These are phyloP conservation scores for Graphiopsis chlorocephala DNA, from an alignment of 2,329 filamentous ascomycete species.

Conservation along the genomic window DNA sequence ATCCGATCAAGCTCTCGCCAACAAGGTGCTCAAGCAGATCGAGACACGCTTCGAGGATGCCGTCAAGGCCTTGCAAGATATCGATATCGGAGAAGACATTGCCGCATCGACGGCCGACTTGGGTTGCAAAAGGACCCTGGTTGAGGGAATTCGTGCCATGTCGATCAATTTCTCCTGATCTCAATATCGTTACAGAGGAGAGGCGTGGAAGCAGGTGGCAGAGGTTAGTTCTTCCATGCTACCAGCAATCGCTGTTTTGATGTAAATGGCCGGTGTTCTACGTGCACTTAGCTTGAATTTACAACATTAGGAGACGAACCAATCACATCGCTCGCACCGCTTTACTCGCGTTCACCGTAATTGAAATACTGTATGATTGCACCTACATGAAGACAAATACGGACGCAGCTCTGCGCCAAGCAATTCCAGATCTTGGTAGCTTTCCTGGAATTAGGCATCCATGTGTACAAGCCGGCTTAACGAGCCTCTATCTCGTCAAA, in stretches of 20 bases:
- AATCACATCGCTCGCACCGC: neutral
- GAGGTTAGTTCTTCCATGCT: neutral
- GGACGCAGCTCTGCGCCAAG: no score
- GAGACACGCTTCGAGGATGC: neutral
- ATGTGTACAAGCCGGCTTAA: no score
- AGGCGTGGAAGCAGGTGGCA: neutral
- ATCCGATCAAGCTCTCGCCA: neutral
- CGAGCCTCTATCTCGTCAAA: no score
- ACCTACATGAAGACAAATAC: no score
- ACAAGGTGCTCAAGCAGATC: neutral
- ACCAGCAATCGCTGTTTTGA: neutral
- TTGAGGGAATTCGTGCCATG: neutral
- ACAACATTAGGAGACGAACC: neutral
- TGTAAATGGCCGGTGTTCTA: neutral
- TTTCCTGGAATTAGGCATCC: no score
- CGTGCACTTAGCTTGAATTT: neutral
- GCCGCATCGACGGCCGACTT: neutral
- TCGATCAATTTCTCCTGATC: neutral
- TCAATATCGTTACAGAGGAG: neutral
- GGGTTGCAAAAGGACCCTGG: neutral
- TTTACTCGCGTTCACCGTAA: no score
- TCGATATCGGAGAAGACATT: neutral
- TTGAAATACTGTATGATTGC: no score
- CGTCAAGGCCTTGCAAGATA: neutral
- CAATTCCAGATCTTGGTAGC: no score